Conservation (phyloP, 2,329 filamentous ascomycete genomes). For the Trichoderma endophyticum region DNA sequence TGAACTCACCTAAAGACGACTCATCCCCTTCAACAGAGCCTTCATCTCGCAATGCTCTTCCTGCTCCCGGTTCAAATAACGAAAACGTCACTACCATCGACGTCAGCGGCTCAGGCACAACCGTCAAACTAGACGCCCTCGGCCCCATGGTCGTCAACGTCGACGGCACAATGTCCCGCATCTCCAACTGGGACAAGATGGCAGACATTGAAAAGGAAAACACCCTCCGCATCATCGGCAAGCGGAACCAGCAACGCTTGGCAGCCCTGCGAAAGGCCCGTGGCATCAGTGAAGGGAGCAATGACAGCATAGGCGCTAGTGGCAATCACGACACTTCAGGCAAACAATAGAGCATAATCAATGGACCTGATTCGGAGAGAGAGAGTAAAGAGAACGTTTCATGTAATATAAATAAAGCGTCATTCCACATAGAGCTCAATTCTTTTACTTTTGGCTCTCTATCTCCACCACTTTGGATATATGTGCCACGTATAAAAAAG, state of each 20-base stretch:
- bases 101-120: conserved; percentile 31
- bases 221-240: conserved; percentile 64
- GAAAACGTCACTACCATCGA: conserved; percentile 29
- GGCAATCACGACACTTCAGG: conserved; percentile 14
- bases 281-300: conserved; percentile 4
- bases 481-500: conserved; percentile 2
- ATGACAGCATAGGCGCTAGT: conserved; percentile 13
- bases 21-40: not conserved
- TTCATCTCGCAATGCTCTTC: conserved; percentile 24
- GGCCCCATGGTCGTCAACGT: conserved; percentile 72
- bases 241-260: conserved; percentile 63
- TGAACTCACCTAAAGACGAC: not conserved
- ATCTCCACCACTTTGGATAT: conserved; percentile 12
- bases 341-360: conserved; percentile 10
- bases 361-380: not conserved
- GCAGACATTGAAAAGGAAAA: conserved; percentile 63
- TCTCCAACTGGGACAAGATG: conserved; percentile 73
- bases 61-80: conserved; percentile 24
- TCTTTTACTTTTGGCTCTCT: conserved; percentile 9
- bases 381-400: not conserved
- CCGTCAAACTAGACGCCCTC: conserved; percentile 62
- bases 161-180: conserved; percentile 68
- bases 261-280: conserved; percentile 42
- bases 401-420: conserved; percentile 13
- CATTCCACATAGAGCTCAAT: conserved; percentile 8